Conservation (phyloP, 345 rosid species). For the Euphorbia lathyris region DNA sequence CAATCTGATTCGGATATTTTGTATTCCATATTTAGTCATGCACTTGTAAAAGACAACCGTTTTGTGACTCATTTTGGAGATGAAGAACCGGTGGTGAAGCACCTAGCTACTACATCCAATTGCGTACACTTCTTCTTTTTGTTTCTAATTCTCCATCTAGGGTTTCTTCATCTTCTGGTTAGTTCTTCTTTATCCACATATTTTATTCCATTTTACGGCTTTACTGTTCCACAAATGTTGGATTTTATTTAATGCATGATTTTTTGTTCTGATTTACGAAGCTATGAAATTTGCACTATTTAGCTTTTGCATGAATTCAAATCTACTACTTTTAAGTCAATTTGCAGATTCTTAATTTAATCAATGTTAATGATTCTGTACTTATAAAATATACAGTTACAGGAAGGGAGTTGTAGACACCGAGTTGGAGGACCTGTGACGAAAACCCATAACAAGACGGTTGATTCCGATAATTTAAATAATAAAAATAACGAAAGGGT, state of each 20-base stretch:
- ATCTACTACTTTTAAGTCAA: background rate
- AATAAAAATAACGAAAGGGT: too few species aligned
- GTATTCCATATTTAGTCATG: background rate
- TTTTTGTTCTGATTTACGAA: too few species aligned
- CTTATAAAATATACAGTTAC: conserved; percentile 36
- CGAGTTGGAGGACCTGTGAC: too few species aligned
- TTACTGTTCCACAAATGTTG: too few species aligned
- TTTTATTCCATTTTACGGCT: background rate
- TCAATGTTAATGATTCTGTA: background rate
- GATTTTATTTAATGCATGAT: too few species aligned
- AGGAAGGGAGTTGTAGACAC: conserved; percentile 46
- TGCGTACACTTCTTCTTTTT: conserved; percentile 7
- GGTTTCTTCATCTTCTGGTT: conserved; percentile 37
- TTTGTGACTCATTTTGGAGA: conserved; percentile 25
- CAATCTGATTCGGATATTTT: too few species aligned
- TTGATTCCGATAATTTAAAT: too few species aligned
- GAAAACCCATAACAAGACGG: too few species aligned
- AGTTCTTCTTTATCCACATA: conserved; percentile 6
- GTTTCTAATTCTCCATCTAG: conserved; percentile 28
- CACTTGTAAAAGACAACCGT: background rate
- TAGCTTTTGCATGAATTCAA: background rate
- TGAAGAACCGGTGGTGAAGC: conserved; percentile 60
- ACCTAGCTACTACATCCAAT: background rate
- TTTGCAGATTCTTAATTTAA: background rate
- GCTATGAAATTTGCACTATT: too few species aligned